Conservation (phyloP, 257 asterid species). For the Nicotiana undulata region DNA sequence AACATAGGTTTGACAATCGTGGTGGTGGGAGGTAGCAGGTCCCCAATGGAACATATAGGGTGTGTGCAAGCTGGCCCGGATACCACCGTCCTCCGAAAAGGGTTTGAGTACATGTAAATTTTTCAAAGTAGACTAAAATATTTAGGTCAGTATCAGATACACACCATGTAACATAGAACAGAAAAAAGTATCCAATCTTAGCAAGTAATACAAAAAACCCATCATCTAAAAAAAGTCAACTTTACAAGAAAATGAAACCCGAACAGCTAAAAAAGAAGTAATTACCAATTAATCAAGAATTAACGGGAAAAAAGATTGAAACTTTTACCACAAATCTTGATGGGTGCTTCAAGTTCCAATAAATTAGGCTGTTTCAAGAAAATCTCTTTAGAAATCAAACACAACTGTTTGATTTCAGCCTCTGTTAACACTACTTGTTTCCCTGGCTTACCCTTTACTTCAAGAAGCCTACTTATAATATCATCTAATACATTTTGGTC, state of each 20-base stretch:
- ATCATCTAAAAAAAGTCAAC: conserved; percentile 15
- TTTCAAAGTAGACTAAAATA: neutral
- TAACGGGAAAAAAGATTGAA: neutral
- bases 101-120: neutral
- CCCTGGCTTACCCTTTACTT: conserved; percentile 26
- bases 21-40: too few species aligned
- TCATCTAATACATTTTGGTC: conserved; percentile 29
- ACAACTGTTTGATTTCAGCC: conserved; percentile 27
- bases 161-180: neutral
- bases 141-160: neutral
- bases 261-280: neutral
- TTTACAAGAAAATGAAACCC: neutral
- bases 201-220: neutral
- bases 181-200: neutral
- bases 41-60: too few species aligned
- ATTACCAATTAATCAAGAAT: neutral
- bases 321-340: conserved; percentile 33
- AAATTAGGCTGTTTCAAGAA: conserved; percentile 35
- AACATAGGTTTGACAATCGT: neutral
- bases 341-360: conserved; percentile 40
- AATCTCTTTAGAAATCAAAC: conserved; percentile 20
- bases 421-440: conserved; percentile 32
- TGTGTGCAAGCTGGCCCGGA: too few species aligned
- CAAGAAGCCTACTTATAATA: conserved; percentile 28
- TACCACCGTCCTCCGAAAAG: too few species aligned